A percentile compares a stretch with the other conserved stretches of the same genome.
phyloP scores from a whole-genome alignment of 257 asterid genomes.

The Ballota nigra region DNA sequence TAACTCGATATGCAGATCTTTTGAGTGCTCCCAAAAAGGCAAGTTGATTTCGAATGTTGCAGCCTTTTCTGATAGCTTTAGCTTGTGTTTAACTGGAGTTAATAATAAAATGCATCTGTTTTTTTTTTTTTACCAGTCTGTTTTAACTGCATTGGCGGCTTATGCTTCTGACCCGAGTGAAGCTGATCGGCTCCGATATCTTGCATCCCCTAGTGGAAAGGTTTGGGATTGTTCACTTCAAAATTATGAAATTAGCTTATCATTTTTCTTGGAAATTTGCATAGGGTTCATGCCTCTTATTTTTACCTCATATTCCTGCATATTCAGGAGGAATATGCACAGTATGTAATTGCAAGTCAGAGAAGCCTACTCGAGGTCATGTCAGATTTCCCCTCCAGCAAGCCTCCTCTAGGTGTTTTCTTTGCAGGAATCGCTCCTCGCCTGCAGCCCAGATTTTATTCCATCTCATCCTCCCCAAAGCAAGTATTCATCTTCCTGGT shows the following conservation, averaged over 20 bases:
- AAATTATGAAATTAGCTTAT: background rate
- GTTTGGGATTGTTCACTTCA: conserved; percentile 37
- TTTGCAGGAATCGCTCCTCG: conserved; percentile 93
- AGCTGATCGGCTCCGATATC: conserved; percentile 70
- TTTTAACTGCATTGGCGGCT: conserved; percentile 75
- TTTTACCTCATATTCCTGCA: background rate
- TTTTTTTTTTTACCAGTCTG: conserved; percentile 70
- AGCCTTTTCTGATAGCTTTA: background rate
- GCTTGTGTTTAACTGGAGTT: conserved; percentile 8
- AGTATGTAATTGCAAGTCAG: conserved; percentile 70
- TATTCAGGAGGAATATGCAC: conserved; percentile 80
- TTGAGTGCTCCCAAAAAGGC: conserved; percentile 93
- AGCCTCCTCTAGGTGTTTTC: conserved; percentile 90
- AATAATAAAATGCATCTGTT: conserved; percentile 14
- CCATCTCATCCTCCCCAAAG: conserved; percentile 95
- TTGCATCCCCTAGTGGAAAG: conserved; percentile 96
- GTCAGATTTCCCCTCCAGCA: conserved; percentile 84
- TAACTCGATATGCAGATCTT: conserved; percentile 82
- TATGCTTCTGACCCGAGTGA: conserved; percentile 81
- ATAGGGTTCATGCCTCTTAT: background rate
- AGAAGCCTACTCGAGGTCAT: conserved; percentile 91
- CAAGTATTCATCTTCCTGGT: conserved; percentile 27
- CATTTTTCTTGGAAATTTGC: background rate
- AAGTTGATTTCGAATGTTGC: background rate
- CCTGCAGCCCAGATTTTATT: conserved; percentile 85